Evolutionary conservation across 768 basidiomycete genomes (phyloP).

Genomic region (Macrolepiota albuminosa): DNA sequence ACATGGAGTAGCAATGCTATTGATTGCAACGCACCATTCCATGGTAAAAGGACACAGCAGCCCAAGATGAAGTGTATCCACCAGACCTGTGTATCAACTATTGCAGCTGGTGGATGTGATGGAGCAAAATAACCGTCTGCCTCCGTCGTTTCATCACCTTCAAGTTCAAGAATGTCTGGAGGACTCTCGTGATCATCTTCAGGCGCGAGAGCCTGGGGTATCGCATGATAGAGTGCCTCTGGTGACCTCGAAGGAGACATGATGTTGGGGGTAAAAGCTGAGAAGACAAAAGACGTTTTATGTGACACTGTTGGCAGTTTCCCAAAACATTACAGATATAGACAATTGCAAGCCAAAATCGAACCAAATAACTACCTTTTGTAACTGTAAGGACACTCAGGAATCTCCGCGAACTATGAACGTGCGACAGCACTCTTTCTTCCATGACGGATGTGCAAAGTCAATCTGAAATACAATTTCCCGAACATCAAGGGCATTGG

Average conservation of each 20-base stretch:
- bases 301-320: background rate
- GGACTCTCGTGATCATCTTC: constrained; percentile 21
- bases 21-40: constrained; percentile 65
- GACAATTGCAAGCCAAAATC: background rate
- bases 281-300: background rate
- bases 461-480: too few species aligned
- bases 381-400: too few species aligned
- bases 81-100: constrained; percentile 31
- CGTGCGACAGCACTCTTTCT: too few species aligned
- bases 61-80: constrained; percentile 58
- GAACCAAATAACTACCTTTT: too few species aligned
- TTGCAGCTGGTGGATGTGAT: constrained; percentile 22
- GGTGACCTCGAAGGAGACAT: constrained; percentile 29
- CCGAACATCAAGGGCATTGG: too few species aligned
- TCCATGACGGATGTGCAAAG: too few species aligned
- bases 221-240: constrained; percentile 37
- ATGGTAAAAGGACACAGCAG: constrained; percentile 76
- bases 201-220: constrained; percentile 34
- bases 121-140: constrained; percentile 16
- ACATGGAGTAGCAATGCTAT: background rate
- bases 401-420: too few species aligned
- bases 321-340: constrained; percentile 4
- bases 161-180: constrained; percentile 22
- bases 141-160: constrained; percentile 23
- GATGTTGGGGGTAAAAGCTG: background rate